These are phyloP conservation scores for Naganishia onofrii DNA, from an alignment of 768 basidiomycete genomes.

Conservation along the genomic window DNA sequence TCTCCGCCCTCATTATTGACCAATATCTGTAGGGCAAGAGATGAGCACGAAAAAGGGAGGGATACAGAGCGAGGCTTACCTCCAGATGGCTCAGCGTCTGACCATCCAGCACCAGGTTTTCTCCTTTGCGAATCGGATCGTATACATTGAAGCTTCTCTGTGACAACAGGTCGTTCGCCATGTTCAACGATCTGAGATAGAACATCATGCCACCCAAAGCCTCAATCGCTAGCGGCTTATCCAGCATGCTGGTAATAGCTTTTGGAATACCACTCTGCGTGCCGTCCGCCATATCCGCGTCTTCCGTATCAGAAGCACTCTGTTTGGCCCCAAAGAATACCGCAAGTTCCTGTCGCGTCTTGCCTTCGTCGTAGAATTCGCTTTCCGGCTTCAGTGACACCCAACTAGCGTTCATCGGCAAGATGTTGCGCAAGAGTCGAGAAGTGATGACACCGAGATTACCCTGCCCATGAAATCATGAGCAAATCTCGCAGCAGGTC, in stretches of 20 bases:
- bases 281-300: constrained; percentile 57
- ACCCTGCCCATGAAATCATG: constrained; percentile 58
- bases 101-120: constrained; percentile 82
- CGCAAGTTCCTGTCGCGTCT: constrained; percentile 39
- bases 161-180: constrained; percentile 88
- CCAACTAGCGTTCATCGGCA: constrained; percentile 82
- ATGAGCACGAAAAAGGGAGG: not conserved
- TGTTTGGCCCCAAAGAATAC: constrained; percentile 41
- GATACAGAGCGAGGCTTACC: constrained; percentile 54
- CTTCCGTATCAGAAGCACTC: constrained; percentile 27
- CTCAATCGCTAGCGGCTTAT: constrained; percentile 67
- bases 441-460: constrained; percentile 78
- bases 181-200: constrained; percentile 86
- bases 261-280: constrained; percentile 63
- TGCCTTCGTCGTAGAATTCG: constrained; percentile 67
- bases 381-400: constrained; percentile 69
- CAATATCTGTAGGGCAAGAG: constrained; percentile 58
- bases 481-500: constrained; percentile 10
- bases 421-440: constrained; percentile 73
- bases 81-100: constrained; percentile 94
- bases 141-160: constrained; percentile 98
- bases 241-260: constrained; percentile 70
- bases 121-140: constrained; percentile 88
- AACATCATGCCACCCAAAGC: constrained; percentile 90
- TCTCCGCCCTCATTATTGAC: constrained; percentile 90